phyloP scores from a whole-genome alignment of 1,139 yeast genomes.

The Blastobotrys aristatus region DNA sequence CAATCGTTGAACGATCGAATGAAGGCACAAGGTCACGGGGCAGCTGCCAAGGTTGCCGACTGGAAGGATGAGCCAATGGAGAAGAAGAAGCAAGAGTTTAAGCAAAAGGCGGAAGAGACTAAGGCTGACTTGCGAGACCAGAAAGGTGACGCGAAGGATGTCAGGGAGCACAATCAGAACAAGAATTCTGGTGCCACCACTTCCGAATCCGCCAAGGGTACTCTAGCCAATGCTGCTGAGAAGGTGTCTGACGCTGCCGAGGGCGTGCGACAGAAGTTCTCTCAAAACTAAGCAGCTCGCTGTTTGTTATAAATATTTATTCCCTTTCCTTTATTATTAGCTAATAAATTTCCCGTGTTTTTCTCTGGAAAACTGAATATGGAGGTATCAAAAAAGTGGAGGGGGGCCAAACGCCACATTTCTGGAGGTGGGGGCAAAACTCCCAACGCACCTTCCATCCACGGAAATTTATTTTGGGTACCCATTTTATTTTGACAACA shows the following conservation, averaged over 20 bases:
- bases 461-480: no score
- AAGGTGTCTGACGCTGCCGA: conserved; percentile 2
- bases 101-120: not conserved
- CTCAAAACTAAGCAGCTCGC: not conserved
- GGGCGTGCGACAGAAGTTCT: conserved; percentile 1
- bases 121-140: not conserved
- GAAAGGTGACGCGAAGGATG: conserved; percentile 1
- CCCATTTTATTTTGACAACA: no score
- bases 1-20: conserved; percentile 29
- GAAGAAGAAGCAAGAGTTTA: not conserved
- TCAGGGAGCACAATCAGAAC: not conserved
- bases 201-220: not conserved
- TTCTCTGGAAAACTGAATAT: no score
- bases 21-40: conserved; percentile 12
- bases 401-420: no score
- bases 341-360: no score
- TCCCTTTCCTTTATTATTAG: no score
- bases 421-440: no score
- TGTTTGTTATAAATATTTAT: not conserved
- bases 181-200: not conserved
- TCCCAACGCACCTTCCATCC: no score
- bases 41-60: conserved; percentile 16
- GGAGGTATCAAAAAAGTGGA: no score
- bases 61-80: conserved; percentile 10
- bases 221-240: conserved; percentile 1